Percentiles rank a stretch among this genome's conserved stretches.
Conservation (phyloP, 176 grass and related monocot genomes). For the Aegilops longissima region DNA sequence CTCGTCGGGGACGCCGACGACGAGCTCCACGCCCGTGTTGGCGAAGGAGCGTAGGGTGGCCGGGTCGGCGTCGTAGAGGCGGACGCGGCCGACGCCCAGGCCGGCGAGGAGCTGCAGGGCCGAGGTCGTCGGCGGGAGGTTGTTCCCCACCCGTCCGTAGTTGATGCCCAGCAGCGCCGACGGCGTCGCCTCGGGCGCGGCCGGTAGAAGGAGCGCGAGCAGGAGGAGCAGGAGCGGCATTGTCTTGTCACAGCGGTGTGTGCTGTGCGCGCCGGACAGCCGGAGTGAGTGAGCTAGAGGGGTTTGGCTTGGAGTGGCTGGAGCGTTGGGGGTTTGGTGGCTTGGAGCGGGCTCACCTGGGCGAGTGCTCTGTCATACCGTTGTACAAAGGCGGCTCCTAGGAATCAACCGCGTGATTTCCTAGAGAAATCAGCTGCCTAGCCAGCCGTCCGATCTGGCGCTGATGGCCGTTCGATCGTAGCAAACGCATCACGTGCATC, state of each 20-base stretch:
- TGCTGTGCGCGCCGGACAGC: no score
- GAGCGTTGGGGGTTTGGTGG: neutral
- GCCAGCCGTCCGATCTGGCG: no score
- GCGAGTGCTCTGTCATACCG: no score
- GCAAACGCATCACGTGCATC: no score
- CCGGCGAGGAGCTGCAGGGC: constrained; percentile 38
- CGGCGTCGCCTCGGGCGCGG: constrained; percentile 38
- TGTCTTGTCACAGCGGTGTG: neutral
- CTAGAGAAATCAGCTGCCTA: neutral
- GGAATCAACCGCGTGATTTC: no score
- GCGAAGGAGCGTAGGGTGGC: constrained; percentile 60
- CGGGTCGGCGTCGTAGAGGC: constrained; percentile 67
- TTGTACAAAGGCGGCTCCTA: no score
- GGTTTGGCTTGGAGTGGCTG: neutral
- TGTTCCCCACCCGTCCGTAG: constrained; percentile 65
- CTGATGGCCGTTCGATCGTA: no score
- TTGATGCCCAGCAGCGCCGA: constrained; percentile 61
- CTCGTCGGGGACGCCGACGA: constrained; percentile 59
- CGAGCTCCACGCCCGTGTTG: constrained; percentile 75
- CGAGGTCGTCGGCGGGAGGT: constrained; percentile 46
- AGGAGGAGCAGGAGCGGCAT: constrained; percentile 16
- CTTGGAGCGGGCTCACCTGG: no score
- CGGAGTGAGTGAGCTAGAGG: no score
- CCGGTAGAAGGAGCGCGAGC: constrained; percentile 11
- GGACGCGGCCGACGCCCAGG: constrained; percentile 57